These are phyloP conservation scores for Mytilinidion resinicola DNA, from an alignment of 495 filamentous ascomycete species.

Conservation along the genomic window DNA sequence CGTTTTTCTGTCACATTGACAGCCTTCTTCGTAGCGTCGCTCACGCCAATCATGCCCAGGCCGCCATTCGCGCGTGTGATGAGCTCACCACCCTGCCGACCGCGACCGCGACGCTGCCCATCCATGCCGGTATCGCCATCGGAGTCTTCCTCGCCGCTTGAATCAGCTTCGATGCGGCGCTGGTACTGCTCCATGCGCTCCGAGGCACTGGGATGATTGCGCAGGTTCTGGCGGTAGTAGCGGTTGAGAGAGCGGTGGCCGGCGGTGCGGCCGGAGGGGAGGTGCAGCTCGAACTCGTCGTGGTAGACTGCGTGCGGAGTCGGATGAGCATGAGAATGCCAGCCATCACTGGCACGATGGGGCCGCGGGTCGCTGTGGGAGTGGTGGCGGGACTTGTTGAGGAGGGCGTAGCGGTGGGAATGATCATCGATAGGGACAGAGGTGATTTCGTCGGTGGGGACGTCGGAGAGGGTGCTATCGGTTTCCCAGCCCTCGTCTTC, in stretches of 20 bases:
- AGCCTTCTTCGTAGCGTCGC: constrained; percentile 61
- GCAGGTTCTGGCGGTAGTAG: constrained; percentile 90
- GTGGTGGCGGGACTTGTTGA: constrained; percentile 60
- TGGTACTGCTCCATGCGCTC: constrained; percentile 47
- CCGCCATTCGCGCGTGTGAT: constrained; percentile 63
- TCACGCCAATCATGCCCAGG: constrained; percentile 68
- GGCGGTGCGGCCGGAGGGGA: constrained; percentile 84
- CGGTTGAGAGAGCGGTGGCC: constrained; percentile 79
- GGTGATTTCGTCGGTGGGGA: constrained; percentile 69
- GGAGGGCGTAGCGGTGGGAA: constrained; percentile 52
- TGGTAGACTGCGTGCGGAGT: constrained; percentile 66
- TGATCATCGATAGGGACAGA: constrained; percentile 63
- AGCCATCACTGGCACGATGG: constrained; percentile 64
- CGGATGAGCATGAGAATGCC: constrained; percentile 61
- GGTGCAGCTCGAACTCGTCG: constrained; percentile 85
- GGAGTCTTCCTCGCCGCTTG: constrained; percentile 27
- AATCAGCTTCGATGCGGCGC: constrained; percentile 27
- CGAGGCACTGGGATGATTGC: constrained; percentile 64
- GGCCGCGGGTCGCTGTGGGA: constrained; percentile 54
- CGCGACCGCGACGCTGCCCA: constrained; percentile 31
- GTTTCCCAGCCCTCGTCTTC: constrained; percentile 82
- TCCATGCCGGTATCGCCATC: constrained; percentile 46
- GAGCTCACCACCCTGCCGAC: constrained; percentile 60
- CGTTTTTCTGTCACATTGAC: constrained; percentile 58
- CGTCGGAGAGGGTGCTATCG: constrained; percentile 74